phyloP scores from a whole-genome alignment of 345 rosid genomes.

The Heritiera fomes region DNA sequence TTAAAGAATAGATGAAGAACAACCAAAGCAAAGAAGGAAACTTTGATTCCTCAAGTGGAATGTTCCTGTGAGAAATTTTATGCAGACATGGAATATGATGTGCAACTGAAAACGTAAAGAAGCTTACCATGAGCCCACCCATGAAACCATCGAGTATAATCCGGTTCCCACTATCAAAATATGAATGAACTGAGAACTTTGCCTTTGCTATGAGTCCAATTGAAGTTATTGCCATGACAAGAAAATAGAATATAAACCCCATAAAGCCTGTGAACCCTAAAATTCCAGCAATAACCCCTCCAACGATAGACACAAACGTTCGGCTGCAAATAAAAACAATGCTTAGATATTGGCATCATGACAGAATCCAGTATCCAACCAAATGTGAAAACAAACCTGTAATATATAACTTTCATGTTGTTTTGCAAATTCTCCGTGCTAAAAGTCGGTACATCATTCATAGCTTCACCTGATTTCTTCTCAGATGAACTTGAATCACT shows the following conservation, averaged over 20 bases:
- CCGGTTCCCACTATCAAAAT: constrained; percentile 81
- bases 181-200: constrained; percentile 68
- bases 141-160: constrained; percentile 73
- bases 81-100: not conserved
- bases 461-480: constrained; percentile 59
- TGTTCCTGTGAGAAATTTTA: not conserved
- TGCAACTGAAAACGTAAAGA: constrained; percentile 14
- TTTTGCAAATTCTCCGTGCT: constrained; percentile 81
- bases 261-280: constrained; percentile 78
- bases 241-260: constrained; percentile 81
- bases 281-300: constrained; percentile 91
- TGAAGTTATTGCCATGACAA: constrained; percentile 83
- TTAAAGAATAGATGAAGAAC: not conserved
- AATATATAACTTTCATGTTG: constrained; percentile 87
- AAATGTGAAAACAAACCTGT: constrained; percentile 58
- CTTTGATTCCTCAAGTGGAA: not conserved
- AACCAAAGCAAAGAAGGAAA: not conserved
- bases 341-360: constrained; percentile 6
- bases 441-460: constrained; percentile 62
- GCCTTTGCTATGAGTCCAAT: constrained; percentile 83
- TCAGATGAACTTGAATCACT: constrained; percentile 53
- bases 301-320: constrained; percentile 86
- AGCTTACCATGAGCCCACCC: constrained; percentile 89
- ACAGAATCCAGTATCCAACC: not conserved
- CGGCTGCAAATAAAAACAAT: constrained; percentile 58